A percentile compares a stretch with the other conserved stretches of the same genome.
Conservation (phyloP, 2,329 filamentous ascomycete genomes). For the Arthrobotrys entomopaga region DNA sequence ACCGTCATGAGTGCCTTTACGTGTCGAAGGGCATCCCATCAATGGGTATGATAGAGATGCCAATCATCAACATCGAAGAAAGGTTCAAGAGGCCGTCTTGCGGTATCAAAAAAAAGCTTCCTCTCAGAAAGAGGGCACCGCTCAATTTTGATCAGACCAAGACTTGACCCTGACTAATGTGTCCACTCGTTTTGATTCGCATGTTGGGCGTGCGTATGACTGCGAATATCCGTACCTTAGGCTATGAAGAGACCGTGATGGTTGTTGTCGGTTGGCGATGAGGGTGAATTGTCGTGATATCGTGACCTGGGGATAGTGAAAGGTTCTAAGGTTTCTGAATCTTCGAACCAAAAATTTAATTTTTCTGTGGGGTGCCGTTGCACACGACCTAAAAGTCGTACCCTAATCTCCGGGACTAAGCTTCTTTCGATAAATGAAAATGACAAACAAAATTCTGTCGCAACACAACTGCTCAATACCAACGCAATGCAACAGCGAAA, state of each 20-base stretch:
- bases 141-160: conserved; percentile 53
- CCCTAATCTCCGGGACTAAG: conserved; percentile 41
- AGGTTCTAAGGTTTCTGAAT: conserved; percentile 19
- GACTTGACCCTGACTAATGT: conserved; percentile 55
- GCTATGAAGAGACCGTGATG: conserved; percentile 37
- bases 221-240: conserved; percentile 48
- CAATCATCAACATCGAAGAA: conserved; percentile 55
- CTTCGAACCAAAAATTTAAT: conserved; percentile 26
- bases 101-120: conserved; percentile 47
- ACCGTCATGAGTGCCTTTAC: conserved; percentile 56
- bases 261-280: conserved; percentile 28
- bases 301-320: conserved; percentile 10
- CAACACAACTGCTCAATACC: conserved; percentile 15
- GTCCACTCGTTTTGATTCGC: conserved; percentile 55
- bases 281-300: conserved; percentile 37
- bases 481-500: too few relatives aligned
- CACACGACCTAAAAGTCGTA: conserved; percentile 26
- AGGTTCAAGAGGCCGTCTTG: conserved; percentile 56
- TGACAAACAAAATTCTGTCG: background rate
- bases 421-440: background rate
- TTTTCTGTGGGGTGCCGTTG: conserved; percentile 25
- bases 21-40: conserved; percentile 53
- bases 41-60: conserved; percentile 44
- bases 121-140: conserved; percentile 5
- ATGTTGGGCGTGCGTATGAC: conserved; percentile 28